Evolutionary conservation across 2,329 filamentous ascomycete species (phyloP).

Genomic region (Trichoderma sp.): DNA sequence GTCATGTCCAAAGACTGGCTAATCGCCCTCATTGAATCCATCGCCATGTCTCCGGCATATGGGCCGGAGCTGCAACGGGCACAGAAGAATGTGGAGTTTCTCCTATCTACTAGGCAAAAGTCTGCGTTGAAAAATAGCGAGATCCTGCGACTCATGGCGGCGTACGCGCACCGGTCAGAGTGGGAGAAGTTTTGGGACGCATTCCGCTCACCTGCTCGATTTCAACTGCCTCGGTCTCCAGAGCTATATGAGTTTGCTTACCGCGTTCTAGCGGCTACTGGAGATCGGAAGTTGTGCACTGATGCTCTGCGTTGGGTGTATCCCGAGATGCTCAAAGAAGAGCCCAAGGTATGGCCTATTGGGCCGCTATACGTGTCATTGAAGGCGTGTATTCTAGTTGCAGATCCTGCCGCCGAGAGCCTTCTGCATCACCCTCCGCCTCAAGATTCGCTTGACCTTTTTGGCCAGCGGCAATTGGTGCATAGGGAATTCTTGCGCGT

Average conservation of each 20-base stretch:
- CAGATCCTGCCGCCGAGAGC: conserved; percentile 49
- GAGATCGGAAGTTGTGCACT: conserved; percentile 44
- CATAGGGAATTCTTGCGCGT: conserved; percentile 36
- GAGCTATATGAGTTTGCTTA: conserved; percentile 57
- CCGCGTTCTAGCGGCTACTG: conserved; percentile 44
- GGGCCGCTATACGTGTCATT: conserved; percentile 47
- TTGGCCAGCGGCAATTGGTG: conserved; percentile 26
- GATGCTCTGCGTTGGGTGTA: conserved; percentile 52
- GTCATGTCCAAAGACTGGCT: conserved; percentile 49
- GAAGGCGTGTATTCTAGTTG: conserved; percentile 54
- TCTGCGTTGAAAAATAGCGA: conserved; percentile 41
- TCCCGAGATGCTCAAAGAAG: conserved; percentile 59
- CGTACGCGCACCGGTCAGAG: conserved; percentile 46
- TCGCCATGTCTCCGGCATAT: conserved; percentile 34
- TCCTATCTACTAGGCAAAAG: conserved; percentile 39
- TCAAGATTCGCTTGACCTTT: not conserved
- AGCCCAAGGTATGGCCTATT: conserved; percentile 45
- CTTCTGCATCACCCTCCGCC: conserved; percentile 27
- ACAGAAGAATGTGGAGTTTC: conserved; percentile 44
- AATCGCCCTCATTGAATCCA: conserved; percentile 44
- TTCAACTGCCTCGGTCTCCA: conserved; percentile 47
- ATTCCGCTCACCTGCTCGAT: conserved; percentile 56
- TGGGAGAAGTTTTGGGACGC: conserved; percentile 60
- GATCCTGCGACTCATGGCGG: conserved; percentile 43
- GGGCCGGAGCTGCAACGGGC: conserved; percentile 38